Conservation (phyloP, 1,284 basidiomycete species). For the Ceraceosorus guamensis region DNA sequence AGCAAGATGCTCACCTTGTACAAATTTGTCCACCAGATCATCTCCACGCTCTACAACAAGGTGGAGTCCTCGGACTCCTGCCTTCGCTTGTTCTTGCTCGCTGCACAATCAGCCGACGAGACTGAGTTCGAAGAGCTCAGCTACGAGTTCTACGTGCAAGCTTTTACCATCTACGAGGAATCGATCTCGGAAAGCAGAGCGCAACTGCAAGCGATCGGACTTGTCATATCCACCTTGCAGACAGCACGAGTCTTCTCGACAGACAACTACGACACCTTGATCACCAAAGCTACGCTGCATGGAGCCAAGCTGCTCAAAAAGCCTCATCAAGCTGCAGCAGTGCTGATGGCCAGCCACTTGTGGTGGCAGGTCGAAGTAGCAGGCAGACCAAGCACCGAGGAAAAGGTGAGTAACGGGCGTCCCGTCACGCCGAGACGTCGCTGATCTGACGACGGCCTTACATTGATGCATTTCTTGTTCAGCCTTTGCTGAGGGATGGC, state of each 20-base stretch:
- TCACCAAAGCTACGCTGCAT: conserved; percentile 45
- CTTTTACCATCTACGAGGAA: conserved; percentile 47
- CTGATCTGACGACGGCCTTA: too few species aligned
- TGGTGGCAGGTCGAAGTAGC: conserved; percentile 39
- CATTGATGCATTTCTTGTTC: neutral
- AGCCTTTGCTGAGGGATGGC: conserved; percentile 37
- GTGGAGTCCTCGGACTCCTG: conserved; percentile 44
- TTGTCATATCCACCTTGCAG: conserved; percentile 43
- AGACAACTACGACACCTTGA: conserved; percentile 45
- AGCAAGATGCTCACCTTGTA: conserved; percentile 42
- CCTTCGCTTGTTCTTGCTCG: conserved; percentile 39
- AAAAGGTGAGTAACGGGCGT: conserved; percentile 6
- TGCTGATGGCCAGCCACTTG: conserved; percentile 46
- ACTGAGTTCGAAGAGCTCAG: conserved; percentile 42
- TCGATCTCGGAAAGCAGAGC: conserved; percentile 43
- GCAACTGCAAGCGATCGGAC: conserved; percentile 41
- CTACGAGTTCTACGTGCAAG: conserved; percentile 47
- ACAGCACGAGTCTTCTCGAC: conserved; percentile 37
- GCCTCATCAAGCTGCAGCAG: conserved; percentile 46
- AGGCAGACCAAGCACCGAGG: conserved; percentile 8
- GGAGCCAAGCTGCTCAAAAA: conserved; percentile 46
- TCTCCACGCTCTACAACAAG: conserved; percentile 42
- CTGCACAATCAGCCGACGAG: conserved; percentile 44
- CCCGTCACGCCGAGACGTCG: neutral
- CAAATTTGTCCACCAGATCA: conserved; percentile 46